Evolutionary conservation across 805 yeast species (phyloP).

Genomic region (Hanseniaspora nectarophila): DNA sequence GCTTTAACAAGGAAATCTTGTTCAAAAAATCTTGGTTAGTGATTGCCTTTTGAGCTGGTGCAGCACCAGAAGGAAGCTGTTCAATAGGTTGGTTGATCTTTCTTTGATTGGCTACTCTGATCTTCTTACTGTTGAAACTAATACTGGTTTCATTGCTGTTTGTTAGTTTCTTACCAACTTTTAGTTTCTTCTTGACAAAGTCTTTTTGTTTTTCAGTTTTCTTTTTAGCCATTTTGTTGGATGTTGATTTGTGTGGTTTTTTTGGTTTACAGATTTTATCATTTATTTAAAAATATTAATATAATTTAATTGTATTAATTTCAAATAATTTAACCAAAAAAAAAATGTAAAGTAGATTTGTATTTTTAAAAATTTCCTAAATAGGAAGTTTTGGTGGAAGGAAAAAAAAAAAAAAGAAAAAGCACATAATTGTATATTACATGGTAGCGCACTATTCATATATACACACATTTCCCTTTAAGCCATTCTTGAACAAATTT

Average conservation of each 20-base stretch:
- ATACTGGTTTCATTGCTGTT: constrained; percentile 75
- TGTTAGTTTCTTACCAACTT: constrained; percentile 73
- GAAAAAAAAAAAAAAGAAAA: neutral
- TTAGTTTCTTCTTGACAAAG: constrained; percentile 54
- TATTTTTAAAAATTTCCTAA: constrained; percentile 4
- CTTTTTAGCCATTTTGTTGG: constrained; percentile 27
- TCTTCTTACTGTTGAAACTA: constrained; percentile 57
- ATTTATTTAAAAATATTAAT: too few species aligned
- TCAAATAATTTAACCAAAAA: too few species aligned
- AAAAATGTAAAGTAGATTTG: too few species aligned
- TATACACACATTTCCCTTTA: too few species aligned
- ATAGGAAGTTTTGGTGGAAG: neutral
- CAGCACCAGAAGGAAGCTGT: neutral
- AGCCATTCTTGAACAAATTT: too few species aligned
- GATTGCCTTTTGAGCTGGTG: neutral
- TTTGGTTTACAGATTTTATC: too few species aligned
- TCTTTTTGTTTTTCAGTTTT: constrained; percentile 36
- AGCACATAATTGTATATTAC: too few species aligned
- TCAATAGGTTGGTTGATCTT: constrained; percentile 15
- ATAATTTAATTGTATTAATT: too few species aligned
- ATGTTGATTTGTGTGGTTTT: neutral
- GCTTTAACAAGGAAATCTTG: constrained; percentile 57
- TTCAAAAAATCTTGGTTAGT: constrained; percentile 40
- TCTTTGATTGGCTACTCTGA: constrained; percentile 27
- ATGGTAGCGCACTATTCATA: neutral